Conservation (phyloP, 2,329 filamentous ascomycete species). For the Aspergillus sp. region DNA sequence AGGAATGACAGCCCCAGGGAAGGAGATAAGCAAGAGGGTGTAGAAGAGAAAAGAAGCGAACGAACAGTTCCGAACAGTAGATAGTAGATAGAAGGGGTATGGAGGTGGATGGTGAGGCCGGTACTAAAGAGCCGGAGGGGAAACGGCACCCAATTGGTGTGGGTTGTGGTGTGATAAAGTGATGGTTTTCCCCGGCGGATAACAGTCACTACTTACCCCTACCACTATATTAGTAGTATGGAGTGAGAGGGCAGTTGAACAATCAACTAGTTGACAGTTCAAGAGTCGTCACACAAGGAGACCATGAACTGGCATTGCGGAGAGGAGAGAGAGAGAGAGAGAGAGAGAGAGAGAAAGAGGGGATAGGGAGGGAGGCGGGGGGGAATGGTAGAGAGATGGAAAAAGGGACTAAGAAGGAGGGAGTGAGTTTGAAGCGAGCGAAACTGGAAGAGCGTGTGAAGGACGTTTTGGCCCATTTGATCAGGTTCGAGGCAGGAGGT, state of each 20-base stretch:
- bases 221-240: not conserved
- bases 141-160: not conserved
- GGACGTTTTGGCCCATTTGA: not conserved
- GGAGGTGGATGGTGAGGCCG: not conserved
- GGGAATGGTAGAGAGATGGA: not conserved
- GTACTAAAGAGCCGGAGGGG: conserved; percentile 3
- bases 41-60: conserved; percentile 9
- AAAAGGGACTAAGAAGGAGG: conserved; percentile 1
- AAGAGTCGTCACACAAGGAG: not conserved
- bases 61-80: conserved; percentile 16
- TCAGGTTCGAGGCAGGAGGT: conserved; percentile 11
- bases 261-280: not conserved
- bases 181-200: not conserved
- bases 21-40: conserved; percentile 9
- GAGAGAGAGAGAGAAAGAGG: not conserved
- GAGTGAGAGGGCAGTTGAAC: not conserved
- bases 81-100: conserved; percentile 9
- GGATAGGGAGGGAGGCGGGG: not conserved
- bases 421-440: conserved; percentile 1
- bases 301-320: conserved; percentile 21
- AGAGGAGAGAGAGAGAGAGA: not conserved
- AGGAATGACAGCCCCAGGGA: conserved; percentile 23
- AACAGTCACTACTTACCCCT: not conserved
- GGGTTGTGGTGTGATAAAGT: not conserved
- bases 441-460: not conserved